Evolutionary conservation across 2,329 filamentous ascomycete species (phyloP).

Genomic region (Coniella vitis): DNA sequence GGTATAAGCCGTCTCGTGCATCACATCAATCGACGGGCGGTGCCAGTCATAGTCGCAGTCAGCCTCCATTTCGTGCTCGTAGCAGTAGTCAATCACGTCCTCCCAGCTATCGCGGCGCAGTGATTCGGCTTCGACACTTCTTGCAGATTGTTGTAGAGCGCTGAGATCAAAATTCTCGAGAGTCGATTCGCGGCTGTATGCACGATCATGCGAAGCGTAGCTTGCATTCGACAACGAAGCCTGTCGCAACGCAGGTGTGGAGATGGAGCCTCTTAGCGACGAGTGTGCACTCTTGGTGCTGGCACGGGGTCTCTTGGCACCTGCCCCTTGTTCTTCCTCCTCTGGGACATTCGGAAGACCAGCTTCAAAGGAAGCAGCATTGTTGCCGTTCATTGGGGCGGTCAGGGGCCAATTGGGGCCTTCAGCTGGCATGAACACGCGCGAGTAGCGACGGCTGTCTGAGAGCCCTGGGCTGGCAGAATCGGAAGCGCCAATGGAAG

Average conservation of each 20-base stretch:
- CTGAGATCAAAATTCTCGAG: conserved; percentile 38
- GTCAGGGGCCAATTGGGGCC: conserved; percentile 39
- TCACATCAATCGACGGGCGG: conserved; percentile 45
- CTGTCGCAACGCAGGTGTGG: conserved; percentile 34
- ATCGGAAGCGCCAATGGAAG: conserved; percentile 23
- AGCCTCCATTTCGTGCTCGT: conserved; percentile 61
- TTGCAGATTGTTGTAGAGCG: conserved; percentile 28
- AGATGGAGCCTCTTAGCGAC: conserved; percentile 48
- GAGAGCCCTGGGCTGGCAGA: conserved; percentile 22
- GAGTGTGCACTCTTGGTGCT: conserved; percentile 42
- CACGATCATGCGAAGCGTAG: conserved; percentile 21
- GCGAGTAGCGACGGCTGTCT: conserved; percentile 26
- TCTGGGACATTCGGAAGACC: conserved; percentile 55
- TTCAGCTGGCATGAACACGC: conserved; percentile 34
- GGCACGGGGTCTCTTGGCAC: conserved; percentile 31
- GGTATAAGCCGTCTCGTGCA: conserved; percentile 22
- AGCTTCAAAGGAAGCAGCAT: conserved; percentile 27
- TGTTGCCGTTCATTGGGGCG: conserved; percentile 25
- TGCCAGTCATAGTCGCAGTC: conserved; percentile 63
- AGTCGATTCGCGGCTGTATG: conserved; percentile 43
- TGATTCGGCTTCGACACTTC: conserved; percentile 22
- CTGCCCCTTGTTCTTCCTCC: conserved; percentile 48
- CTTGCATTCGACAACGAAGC: conserved; percentile 7
- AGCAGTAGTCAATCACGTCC: conserved; percentile 64
- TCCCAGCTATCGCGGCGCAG: conserved; percentile 52